Evolutionary conservation across 2,329 filamentous ascomycete genomes (phyloP).

Genomic region (Alternaria gaisen): DNA sequence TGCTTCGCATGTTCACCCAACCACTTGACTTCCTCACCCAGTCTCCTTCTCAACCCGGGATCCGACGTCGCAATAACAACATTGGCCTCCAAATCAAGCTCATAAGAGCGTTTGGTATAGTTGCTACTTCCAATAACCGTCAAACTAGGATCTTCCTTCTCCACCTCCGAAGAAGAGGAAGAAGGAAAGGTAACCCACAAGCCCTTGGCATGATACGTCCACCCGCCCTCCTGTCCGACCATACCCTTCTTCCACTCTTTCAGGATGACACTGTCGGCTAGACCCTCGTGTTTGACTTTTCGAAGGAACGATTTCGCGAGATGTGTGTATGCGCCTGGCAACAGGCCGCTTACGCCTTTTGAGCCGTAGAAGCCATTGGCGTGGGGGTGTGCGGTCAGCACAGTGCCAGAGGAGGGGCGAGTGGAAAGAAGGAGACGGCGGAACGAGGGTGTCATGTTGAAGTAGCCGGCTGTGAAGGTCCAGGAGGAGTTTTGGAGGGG

Average conservation of each 20-base stretch:
- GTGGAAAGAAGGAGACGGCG: slow-evolving; percentile 81
- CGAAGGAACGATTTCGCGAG: slow-evolving; percentile 84
- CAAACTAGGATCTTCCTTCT: slow-evolving; percentile 69
- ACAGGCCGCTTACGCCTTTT: slow-evolving; percentile 84
- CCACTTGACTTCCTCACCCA: slow-evolving; percentile 84
- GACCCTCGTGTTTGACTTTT: slow-evolving; percentile 62
- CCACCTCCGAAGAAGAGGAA: neutral
- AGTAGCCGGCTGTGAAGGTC: slow-evolving; percentile 98
- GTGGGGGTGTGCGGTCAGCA: slow-evolving; percentile 90
- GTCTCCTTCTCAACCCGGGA: slow-evolving; percentile 71
- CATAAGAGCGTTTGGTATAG: slow-evolving; percentile 94
- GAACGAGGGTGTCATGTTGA: slow-evolving; percentile 90
- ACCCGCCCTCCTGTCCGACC: slow-evolving; percentile 81
- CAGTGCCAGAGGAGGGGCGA: slow-evolving; percentile 73
- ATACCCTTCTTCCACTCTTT: slow-evolving; percentile 89
- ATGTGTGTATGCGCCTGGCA: slow-evolving; percentile 91
- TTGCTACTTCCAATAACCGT: slow-evolving; percentile 92
- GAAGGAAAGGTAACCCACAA: slow-evolving; percentile 82
- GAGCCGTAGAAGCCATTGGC: slow-evolving; percentile 96
- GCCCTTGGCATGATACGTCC: slow-evolving; percentile 98
- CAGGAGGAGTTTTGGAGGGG: slow-evolving; percentile 76
- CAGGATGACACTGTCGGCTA: slow-evolving; percentile 70
- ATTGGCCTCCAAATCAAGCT: slow-evolving; percentile 89
- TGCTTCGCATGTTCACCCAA: slow-evolving; percentile 76
- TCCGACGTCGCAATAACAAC: slow-evolving; percentile 85